Base-by-base conservation (phyloP, 2,329 filamentous ascomycete species). In the Albophoma yamanashiensis region DNA sequence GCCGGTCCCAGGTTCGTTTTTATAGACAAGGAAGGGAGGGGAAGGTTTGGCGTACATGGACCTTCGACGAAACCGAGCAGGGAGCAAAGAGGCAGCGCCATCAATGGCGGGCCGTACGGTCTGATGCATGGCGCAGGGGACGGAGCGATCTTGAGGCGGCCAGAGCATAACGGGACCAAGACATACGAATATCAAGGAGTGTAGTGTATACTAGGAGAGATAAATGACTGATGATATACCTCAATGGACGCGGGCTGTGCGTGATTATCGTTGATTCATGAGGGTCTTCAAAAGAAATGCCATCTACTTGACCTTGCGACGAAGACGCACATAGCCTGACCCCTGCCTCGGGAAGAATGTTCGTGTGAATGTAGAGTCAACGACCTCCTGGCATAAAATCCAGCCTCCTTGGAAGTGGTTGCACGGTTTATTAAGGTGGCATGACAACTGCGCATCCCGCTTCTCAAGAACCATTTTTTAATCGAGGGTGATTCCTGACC, bases 1-100 rank as follows among this genome's bases (percentile, higher is more conserved):
- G 63, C 63, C 38, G 64, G 64, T 59, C 60, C 62, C 59, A 58
- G 60, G 57, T 47, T 53, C 56, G n/a, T 25, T 40, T 34, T 60
- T 55, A 56, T 61, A 61, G 60, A 62, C 57, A 55, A 22, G 22
- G 55, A 40, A 15, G 39, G 55, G 17, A 9, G 40, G 40, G 40
- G 25, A 7, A 15, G 1, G n/a, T n/a, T 22, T 55, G 31, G 50
- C 50, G 31, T 55, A 38, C 50, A 38, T 14, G 50, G 31, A 11
- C 36, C 31, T 20, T 34, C 1, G 1, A 55, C 22, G 34, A 17
- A 38, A 11, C 4, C n/a, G 9, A 5, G 34, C 57, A 40, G 34
- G 17, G n/a, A 20, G 43, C n/a, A 58, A 38, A 22, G 55, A 20
- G 58, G 12, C 20, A 22, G 27, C 8, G 47, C 45, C 17, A 31